phyloP scores from a whole-genome alignment of 2,329 filamentous ascomycete genomes.

The Exophiala lecanii-corni region DNA sequence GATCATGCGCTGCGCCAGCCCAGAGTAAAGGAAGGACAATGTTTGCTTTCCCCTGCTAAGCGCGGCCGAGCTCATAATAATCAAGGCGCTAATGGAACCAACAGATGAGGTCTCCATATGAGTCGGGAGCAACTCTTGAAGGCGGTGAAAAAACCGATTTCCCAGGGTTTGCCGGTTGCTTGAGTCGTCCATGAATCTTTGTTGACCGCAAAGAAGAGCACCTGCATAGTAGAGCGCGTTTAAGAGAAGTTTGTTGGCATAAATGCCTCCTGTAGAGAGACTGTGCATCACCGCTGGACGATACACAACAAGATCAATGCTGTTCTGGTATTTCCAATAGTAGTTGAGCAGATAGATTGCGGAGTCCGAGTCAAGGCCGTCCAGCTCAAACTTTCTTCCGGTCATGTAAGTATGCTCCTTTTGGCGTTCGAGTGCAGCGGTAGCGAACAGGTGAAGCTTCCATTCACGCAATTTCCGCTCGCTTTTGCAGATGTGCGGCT shows the following conservation, averaged over 20 bases:
- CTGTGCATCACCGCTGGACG: constrained; percentile 39
- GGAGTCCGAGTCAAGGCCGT: constrained; percentile 32
- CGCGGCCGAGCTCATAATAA: not conserved
- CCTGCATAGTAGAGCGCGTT: constrained; percentile 28
- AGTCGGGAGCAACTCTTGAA: not conserved
- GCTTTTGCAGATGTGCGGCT: too few species aligned
- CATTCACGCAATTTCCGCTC: too few species aligned
- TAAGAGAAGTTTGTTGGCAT: constrained; percentile 36
- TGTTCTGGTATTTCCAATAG: constrained; percentile 38
- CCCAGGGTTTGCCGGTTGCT: not conserved
- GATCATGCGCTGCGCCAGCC: constrained; percentile 38
- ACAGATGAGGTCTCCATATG: not conserved
- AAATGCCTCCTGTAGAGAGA: constrained; percentile 34
- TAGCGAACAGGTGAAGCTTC: constrained; percentile 1
- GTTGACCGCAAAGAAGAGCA: not conserved
- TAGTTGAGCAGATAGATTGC: constrained; percentile 37
- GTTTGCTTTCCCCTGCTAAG: constrained; percentile 28
- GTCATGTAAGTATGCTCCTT: constrained; percentile 1
- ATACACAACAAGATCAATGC: constrained; percentile 37
- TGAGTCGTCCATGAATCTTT: not conserved
- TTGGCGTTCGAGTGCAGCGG: constrained; percentile 4
- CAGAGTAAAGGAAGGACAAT: constrained; percentile 35
- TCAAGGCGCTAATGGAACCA: not conserved
- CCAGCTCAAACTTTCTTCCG: constrained; percentile 29
- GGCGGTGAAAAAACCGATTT: constrained; percentile 1